Evolutionary conservation across 2,329 filamentous ascomycete genomes (phyloP), one percentile per base, ranked within the genome.

Genomic region (Exophiala aquamarina): DNA sequence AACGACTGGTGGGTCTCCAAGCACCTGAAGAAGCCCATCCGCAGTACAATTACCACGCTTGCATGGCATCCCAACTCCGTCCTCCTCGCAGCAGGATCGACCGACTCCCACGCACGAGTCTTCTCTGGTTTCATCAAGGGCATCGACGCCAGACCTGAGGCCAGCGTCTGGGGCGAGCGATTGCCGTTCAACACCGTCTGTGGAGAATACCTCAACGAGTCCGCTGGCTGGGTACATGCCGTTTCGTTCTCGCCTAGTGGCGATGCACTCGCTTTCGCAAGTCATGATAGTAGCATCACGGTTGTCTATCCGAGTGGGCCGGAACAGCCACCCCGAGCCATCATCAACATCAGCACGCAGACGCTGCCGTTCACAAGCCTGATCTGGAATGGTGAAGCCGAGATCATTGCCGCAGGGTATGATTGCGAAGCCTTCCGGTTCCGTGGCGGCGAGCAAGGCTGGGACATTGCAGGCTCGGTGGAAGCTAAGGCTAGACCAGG

Each of bases 1-100:
- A 96, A 98, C 71, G 91, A 98, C 75, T 98, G 93, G 93, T 98
- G 93, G 93, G 92, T 98, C 33, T 96, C 91, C 29, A 98, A 98
- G 78, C 93, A 98, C 72, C 74, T 98, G 65, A 97, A 97, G 82
- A 98, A 97, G 80, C 93, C 93, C 15, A 95, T 98, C 62, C 87
- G 92, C 59, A 95, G 90, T 67, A 98, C 93, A 47, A 92, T 98
- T 62, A 97, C 93, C 46, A 90, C 87, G 13, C 83, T 98, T 35
- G 85, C 86, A 47, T 98, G 93, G 93, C 93, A 98, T 70, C 93
- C 93, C 28, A 98, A 98, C 77, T 94, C 88, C 8, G 93, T 98
- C 13, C 81, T 98, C 23, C 78, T 98, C 18, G 93, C 92, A 13
- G 90, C 93, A 34, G 93, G 93, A 29, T 95, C 89, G n/a, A 96